Evolutionary conservation across 2,329 filamentous ascomycete genomes (phyloP).

Genomic region (Periconia sp.): DNA sequence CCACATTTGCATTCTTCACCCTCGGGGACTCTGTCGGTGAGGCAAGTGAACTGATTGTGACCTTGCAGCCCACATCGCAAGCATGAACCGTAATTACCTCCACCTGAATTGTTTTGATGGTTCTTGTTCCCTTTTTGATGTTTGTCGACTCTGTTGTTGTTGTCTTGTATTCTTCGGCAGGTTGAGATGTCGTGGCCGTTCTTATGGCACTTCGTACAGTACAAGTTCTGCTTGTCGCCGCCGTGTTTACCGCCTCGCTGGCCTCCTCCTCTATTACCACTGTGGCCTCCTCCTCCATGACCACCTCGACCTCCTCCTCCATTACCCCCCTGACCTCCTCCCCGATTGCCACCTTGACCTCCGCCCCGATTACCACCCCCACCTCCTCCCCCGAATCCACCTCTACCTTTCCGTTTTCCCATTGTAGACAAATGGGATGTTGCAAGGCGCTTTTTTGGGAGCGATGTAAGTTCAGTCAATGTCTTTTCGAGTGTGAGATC

Average conservation of each 20-base stretch:
- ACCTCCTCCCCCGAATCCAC: too few species aligned
- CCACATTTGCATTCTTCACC: slow-evolving; percentile 8
- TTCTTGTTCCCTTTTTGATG: slow-evolving; percentile 3
- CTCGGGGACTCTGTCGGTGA: slow-evolving; percentile 6
- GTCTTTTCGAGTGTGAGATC: too few species aligned
- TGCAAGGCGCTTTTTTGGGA: too few species aligned
- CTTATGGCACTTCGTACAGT: background rate
- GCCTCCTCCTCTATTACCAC: background rate
- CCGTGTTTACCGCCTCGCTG: background rate
- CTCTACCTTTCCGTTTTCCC: too few species aligned
- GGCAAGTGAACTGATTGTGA: slow-evolving; percentile 6
- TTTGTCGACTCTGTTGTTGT: slow-evolving; percentile 3
- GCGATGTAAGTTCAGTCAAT: too few species aligned
- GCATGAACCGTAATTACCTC: background rate
- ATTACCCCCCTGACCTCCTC: background rate
- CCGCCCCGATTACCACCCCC: too few species aligned
- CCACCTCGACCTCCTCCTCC: background rate
- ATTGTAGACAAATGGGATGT: too few species aligned
- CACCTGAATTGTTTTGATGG: background rate
- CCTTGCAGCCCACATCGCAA: slow-evolving; percentile 1
- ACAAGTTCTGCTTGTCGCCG: background rate
- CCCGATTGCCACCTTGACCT: too few species aligned
- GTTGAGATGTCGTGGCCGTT: slow-evolving; percentile 1
- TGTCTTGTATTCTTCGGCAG: background rate
- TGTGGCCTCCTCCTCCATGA: background rate